These are phyloP conservation scores for Backusella psychrophila DNA, from an alignment of 192 early-diverging fungal genomes.

Conservation along the genomic window DNA sequence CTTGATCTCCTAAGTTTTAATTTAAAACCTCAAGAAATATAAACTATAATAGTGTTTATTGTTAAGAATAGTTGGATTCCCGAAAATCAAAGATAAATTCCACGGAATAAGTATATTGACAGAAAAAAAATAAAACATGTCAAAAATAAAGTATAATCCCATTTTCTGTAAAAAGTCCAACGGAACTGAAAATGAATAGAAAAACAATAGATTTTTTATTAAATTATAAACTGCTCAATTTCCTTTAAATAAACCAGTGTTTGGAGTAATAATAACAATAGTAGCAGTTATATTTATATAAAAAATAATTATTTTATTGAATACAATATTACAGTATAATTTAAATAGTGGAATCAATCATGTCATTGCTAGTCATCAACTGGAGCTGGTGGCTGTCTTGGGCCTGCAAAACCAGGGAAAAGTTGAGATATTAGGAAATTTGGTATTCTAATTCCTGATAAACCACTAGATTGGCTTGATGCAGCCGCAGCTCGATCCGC, in stretches of 20 bases:
- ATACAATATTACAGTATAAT: background rate
- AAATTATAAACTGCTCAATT: background rate
- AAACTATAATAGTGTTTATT: background rate
- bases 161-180: background rate
- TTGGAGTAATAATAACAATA: background rate
- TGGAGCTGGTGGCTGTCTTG: background rate
- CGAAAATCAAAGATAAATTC: background rate
- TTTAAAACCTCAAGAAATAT: background rate
- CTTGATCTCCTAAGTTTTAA: background rate
- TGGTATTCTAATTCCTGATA: background rate
- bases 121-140: background rate
- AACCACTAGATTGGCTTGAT: background rate
- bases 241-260: background rate
- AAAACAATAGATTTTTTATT: background rate
- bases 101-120: background rate
- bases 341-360: background rate
- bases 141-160: background rate
- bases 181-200: background rate
- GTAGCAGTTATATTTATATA: background rate
- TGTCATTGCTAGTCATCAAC: background rate
- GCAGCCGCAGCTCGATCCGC: background rate
- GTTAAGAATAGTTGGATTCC: background rate
- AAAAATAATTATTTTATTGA: background rate
- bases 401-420: background rate
- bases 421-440: background rate